phyloP scores from a whole-genome alignment of 257 asterid genomes.

The Perilla frutescens region DNA sequence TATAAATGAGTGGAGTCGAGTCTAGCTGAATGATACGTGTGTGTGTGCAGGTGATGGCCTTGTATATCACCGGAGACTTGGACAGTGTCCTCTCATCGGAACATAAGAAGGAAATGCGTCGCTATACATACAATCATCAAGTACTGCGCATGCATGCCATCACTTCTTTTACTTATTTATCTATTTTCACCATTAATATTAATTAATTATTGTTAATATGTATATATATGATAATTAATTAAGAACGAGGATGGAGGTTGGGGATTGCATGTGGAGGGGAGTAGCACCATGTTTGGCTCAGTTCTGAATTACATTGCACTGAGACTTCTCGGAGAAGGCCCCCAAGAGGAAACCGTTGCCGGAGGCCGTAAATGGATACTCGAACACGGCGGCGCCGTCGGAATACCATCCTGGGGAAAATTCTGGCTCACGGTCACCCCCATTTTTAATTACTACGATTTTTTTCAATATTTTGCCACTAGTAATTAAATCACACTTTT shows the following conservation, averaged over 20 bases:
- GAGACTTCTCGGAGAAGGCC: slow-evolving; percentile 53
- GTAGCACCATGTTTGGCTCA: slow-evolving; percentile 49
- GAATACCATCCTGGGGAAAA: slow-evolving; percentile 64
- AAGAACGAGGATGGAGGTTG: slow-evolving; percentile 69
- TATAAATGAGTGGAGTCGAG: neutral
- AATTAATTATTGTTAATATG: neutral
- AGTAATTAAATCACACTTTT: too few relatives aligned
- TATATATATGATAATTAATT: neutral
- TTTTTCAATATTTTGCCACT: too few relatives aligned
- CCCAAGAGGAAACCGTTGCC: slow-evolving; percentile 36
- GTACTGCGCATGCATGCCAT: slow-evolving; percentile 6
- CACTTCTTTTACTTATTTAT: too few relatives aligned
- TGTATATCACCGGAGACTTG: slow-evolving; percentile 42
- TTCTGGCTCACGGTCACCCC: slow-evolving; percentile 52
- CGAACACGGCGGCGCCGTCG: slow-evolving; percentile 55
- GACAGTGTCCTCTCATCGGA: slow-evolving; percentile 35
- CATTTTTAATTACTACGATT: neutral
- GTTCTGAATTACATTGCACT: slow-evolving; percentile 41
- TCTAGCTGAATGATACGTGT: neutral
- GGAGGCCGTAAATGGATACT: slow-evolving; percentile 56
- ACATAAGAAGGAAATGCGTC: slow-evolving; percentile 48
- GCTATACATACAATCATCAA: slow-evolving; percentile 57
- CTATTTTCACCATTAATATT: too few relatives aligned
- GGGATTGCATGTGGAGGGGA: slow-evolving; percentile 58
- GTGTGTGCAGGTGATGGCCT: slow-evolving; percentile 43